A percentile compares a stretch with the other conserved stretches of the same genome.
phyloP scores from a whole-genome alignment of 139 green algal genomes.

The Medakamo hakoo region DNA sequence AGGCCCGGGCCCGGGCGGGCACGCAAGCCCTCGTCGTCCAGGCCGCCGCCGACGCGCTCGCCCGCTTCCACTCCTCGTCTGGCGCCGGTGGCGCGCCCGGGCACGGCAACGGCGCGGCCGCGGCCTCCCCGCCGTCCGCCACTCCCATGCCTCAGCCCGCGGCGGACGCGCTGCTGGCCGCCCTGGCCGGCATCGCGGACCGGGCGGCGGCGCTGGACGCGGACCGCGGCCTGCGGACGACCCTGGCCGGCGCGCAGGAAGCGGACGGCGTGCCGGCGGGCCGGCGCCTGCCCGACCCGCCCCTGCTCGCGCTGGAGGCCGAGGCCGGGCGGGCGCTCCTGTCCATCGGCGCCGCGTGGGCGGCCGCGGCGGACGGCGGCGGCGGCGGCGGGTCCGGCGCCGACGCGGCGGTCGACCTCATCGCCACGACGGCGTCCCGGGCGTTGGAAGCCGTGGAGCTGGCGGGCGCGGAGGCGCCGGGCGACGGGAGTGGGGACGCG shows the following conservation, averaged over 20 bases:
- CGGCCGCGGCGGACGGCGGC: constrained; percentile 31
- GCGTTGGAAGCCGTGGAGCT: not conserved
- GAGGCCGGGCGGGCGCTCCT: constrained; percentile 75
- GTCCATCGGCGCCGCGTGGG: constrained; percentile 18
- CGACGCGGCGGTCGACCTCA: too few relatives aligned
- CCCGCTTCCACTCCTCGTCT: constrained; percentile 2
- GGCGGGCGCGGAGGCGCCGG: constrained; percentile 6
- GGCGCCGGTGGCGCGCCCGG: constrained; percentile 20
- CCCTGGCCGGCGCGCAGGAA: constrained; percentile 44
- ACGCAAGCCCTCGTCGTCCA: constrained; percentile 87
- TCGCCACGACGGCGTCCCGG: not conserved
- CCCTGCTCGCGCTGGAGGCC: constrained; percentile 78
- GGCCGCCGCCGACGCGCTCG: constrained; percentile 11
- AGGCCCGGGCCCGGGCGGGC: constrained; percentile 45
- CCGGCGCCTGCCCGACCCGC: constrained; percentile 62
- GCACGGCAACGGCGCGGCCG: constrained; percentile 42
- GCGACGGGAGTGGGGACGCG: not conserved
- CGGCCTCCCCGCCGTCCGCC: constrained; percentile 13
- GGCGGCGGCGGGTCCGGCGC: not conserved
- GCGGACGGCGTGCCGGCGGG: constrained; percentile 28
- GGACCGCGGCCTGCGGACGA: constrained; percentile 36
- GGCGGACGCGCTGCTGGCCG: constrained; percentile 38
- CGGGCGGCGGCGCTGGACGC: constrained; percentile 50
- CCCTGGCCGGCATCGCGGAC: constrained; percentile 35
- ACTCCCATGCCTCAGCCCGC: too few relatives aligned